Base-by-base conservation (phyloP, 2,329 filamentous ascomycete genomes). In the Colletotrichum sp. region DNA sequence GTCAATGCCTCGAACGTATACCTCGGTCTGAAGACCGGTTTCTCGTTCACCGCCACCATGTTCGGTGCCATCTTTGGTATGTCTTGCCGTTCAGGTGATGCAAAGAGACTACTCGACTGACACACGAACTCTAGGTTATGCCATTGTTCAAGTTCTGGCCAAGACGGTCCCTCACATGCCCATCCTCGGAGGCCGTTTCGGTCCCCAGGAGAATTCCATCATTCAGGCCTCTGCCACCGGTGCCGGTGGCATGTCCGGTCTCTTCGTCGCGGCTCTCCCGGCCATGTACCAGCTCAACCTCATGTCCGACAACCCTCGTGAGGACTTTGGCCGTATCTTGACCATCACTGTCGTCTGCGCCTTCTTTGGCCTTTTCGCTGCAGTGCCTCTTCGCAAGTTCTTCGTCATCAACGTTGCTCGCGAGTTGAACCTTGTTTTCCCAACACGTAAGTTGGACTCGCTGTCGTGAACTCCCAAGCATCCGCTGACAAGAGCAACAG, bases 371-470 rank as follows among this genome's bases (percentile, higher is more conserved):
- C 88, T 93, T 73, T 92, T 92, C 81, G 91, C 92, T 77, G 89
- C 90, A 60, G 91, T 91, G 0, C 91, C 91, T 12, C 87, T 93
- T 28, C 90, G 92, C 73, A 92, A 92, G 81, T 93, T 94, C 85
- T 93, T 93, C 85, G 89, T 93, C 82, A 90, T 93, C 81, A 91
- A 92, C 76, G 90, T 93, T 12, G 91, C 90, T 3, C 87, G 91
- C 12, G 90, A 93, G 82, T 83, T 92, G 55, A 88, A 88, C 75
- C 86, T 93, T 36, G 87, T 92, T 65, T 93, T 92, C 82, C 91
- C 91, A 1, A 89, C 90, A 1, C 83, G 73, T 76, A 44, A 63
- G 73, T 69, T 0, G 1, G 44, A 67, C 0, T 8, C 4, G 2
- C 9, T n/a, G n/a, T 12, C 0, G 0, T 15, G 6, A 77, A 78